Base-by-base conservation (phyloP, 2,329 filamentous ascomycete genomes). In the Incumbomyces lentus region DNA sequence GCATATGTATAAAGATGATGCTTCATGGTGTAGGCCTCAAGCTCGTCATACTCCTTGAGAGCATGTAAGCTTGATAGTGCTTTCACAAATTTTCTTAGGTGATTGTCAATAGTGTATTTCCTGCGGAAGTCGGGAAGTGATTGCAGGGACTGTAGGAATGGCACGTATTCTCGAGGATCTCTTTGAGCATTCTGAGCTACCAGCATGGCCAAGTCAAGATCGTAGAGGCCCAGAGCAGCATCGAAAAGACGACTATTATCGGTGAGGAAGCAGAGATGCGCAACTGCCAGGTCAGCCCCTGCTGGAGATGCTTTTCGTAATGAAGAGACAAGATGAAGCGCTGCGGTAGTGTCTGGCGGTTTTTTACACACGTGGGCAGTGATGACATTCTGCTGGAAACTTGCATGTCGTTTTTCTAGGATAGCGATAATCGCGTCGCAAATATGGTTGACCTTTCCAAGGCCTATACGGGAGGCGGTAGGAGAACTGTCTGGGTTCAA, bases 241-340 rank as follows among this genome's bases (percentile, higher is more conserved):
- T 95, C 86, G 59, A 95, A 98, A 0, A 98, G 76, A 33, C 81
- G 81, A 62, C 95, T 93, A 38, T 93, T 84, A 64, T 98, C 92
- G 1, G 89, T 86, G 35, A 98, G 75, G 72, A 98, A 98, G 71
- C 88, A 96, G 50, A 98, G 95, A 60, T 98, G 92, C 61, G 95
- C 88, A 17, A 95, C 83, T 0, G 90, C 90, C 62, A 82, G 83
- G 55, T 96, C 90, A 0, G 87, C 86, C 54, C 89, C 73, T 44
- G 80, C 75, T 35, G 79, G 71, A 41, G 50, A 53, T 1, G 48
- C 46, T n/a, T 46, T 64, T 56, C 74, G 70, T 31, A 98, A 68
- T 45, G 81, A 75, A 3, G 86, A 82, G 30, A 96, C 85, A 29
- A 96, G 79, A 2, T 69, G 69, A 42, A 98, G 71, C 2, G 88